phyloP scores from a whole-genome alignment of 176 grass and related monocot genomes.

The Chloris gayana region DNA sequence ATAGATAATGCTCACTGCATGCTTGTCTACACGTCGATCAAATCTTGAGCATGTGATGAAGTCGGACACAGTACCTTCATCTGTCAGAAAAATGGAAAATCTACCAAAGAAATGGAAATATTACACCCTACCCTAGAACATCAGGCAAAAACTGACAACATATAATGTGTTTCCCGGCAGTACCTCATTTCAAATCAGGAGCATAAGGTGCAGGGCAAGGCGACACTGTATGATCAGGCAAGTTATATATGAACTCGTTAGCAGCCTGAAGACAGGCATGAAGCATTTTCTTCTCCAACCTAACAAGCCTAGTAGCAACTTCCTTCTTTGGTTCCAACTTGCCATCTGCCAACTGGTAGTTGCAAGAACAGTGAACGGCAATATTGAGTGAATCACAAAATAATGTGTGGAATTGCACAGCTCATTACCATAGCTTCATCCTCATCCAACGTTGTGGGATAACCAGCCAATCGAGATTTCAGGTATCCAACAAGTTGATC shows the following conservation, averaged over 20 bases:
- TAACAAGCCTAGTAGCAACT: slow-evolving; percentile 87
- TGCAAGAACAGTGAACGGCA: slow-evolving; percentile 18
- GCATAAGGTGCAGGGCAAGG: slow-evolving; percentile 90
- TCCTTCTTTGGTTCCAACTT: slow-evolving; percentile 90
- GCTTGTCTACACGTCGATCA: slow-evolving; percentile 1
- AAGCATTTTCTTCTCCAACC: slow-evolving; percentile 91
- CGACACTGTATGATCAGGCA: slow-evolving; percentile 80
- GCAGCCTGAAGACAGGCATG: slow-evolving; percentile 82
- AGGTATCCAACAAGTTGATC: slow-evolving; percentile 93
- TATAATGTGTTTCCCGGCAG: not conserved
- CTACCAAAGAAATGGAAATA: slow-evolving; percentile 19
- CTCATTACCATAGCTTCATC: slow-evolving; percentile 87
- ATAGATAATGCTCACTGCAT: slow-evolving; percentile 15
- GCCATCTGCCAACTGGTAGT: slow-evolving; percentile 65
- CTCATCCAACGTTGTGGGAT: slow-evolving; percentile 78
- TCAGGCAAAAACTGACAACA: slow-evolving; percentile 7
- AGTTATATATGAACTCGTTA: slow-evolving; percentile 67
- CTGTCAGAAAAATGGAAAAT: slow-evolving; percentile 14
- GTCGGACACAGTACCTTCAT: slow-evolving; percentile 1
- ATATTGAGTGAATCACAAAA: slow-evolving; percentile 25
- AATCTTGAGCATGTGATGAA: slow-evolving; percentile 13
- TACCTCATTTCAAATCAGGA: slow-evolving; percentile 87
- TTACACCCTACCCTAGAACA: slow-evolving; percentile 13
- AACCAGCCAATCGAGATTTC: slow-evolving; percentile 79
- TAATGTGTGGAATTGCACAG: slow-evolving; percentile 4